phyloP scores from a whole-genome alignment of 495 filamentous ascomycete genomes.

The Aspergillus homomorphus region DNA sequence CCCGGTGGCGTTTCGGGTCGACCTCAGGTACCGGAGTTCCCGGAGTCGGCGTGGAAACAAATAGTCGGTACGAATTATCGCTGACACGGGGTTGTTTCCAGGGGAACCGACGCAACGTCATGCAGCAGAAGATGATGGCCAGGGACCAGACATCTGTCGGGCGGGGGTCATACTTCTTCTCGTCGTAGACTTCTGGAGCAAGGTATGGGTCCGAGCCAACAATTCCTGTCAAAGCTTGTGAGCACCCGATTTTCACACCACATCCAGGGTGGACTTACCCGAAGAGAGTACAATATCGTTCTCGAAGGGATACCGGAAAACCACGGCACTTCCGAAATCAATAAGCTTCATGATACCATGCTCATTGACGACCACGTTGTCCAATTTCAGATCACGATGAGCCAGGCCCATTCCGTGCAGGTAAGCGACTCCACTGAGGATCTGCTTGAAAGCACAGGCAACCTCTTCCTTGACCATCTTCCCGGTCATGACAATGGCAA shows the following conservation, averaged over 20 bases:
- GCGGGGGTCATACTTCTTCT: conserved; percentile 90
- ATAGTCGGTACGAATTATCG: conserved; percentile 93
- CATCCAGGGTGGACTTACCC: conserved; percentile 55
- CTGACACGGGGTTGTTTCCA: conserved; percentile 93
- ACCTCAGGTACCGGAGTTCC: conserved; percentile 49
- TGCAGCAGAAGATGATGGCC: conserved; percentile 98
- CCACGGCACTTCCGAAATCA: conserved; percentile 95
- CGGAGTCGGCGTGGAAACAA: conserved; percentile 68
- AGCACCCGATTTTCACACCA: background rate
- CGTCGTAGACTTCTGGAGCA: conserved; percentile 94
- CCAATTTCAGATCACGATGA: conserved; percentile 93
- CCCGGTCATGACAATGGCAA: conserved; percentile 98
- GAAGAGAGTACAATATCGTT: conserved; percentile 80
- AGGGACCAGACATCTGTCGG: conserved; percentile 97
- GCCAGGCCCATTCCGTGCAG: conserved; percentile 94
- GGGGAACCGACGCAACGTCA: conserved; percentile 92
- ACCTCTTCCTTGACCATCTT: conserved; percentile 95
- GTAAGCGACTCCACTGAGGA: conserved; percentile 94
- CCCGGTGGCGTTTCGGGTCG: conserved; percentile 37
- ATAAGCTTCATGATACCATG: conserved; percentile 99
- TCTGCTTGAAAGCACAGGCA: conserved; percentile 87
- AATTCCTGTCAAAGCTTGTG: conserved; percentile 61
- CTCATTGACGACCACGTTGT: conserved; percentile 97
- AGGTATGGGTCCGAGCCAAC: conserved; percentile 98
- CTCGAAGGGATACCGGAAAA: conserved; percentile 97